Evolutionary conservation across 208 protist genomes (phyloP).

Genomic region (Trichomonas gallinae): DNA sequence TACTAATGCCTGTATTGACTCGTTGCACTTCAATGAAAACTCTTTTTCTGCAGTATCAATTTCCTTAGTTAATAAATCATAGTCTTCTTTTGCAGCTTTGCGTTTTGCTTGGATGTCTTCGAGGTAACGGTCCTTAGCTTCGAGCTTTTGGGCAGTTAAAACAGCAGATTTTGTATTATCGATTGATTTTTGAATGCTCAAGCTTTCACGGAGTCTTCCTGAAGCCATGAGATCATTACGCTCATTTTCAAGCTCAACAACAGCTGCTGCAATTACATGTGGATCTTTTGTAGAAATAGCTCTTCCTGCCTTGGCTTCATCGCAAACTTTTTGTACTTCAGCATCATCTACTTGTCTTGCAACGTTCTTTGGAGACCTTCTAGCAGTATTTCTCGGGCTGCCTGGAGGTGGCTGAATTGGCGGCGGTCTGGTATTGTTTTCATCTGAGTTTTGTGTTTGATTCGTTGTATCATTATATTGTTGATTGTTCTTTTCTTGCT

Average conservation of each 20-base stretch:
- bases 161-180: background rate
- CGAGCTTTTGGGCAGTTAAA: background rate
- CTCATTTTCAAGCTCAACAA: background rate
- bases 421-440: background rate
- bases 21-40: background rate
- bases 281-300: background rate
- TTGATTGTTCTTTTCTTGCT: background rate
- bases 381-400: background rate
- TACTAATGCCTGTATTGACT: background rate
- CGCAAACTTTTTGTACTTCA: background rate
- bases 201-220: background rate
- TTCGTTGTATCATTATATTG: background rate
- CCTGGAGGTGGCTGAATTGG: background rate
- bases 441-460: background rate
- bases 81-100: background rate
- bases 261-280: background rate
- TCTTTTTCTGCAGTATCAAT: background rate
- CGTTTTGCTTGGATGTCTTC: background rate
- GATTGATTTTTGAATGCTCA: background rate
- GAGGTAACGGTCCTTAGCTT: background rate
- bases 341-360: background rate
- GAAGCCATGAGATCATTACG: background rate
- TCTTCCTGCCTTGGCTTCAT: background rate
- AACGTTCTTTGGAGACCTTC: background rate
- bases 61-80: background rate